Evolutionary conservation across 768 basidiomycete genomes (phyloP).

Genomic region (Amanita pseudoporphyria): DNA sequence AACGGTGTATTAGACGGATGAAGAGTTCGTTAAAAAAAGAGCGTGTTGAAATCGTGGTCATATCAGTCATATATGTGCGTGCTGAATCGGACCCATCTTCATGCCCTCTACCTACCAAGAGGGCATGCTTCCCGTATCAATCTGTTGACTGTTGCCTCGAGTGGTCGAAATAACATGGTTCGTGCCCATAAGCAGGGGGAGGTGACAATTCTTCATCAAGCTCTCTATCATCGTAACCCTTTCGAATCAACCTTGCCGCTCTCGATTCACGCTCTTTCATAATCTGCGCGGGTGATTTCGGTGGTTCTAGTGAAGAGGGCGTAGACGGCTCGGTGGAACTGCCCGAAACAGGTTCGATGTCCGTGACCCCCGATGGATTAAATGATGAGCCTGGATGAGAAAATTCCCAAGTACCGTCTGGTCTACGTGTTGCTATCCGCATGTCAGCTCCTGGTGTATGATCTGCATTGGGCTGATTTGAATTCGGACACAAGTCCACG

Average conservation of each 20-base stretch:
- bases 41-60: not conserved
- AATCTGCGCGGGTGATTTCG: conserved; percentile 4
- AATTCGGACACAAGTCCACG: too few relatives aligned
- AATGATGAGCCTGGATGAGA: conserved; percentile 31
- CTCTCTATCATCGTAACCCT: conserved; percentile 8
- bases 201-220: conserved; percentile 1
- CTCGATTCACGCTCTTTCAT: conserved; percentile 8
- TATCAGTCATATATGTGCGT: conserved; percentile 7
- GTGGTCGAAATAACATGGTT: conserved; percentile 3
- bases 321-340: conserved; percentile 14
- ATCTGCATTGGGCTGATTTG: conserved; percentile 19
- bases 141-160: not conserved
- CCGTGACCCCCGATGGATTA: conserved; percentile 27
- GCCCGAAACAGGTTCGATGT: conserved; percentile 17
- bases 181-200: conserved; percentile 8
- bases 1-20: too few relatives aligned
- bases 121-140: not conserved
- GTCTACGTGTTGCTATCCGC: conserved; percentile 44
- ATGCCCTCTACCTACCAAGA: not conserved
- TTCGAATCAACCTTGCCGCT: conserved; percentile 6
- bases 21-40: not conserved
- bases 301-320: conserved; percentile 7
- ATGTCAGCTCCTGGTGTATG: conserved; percentile 45
- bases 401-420: conserved; percentile 51
- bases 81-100: not conserved